Conservation (phyloP, 2,329 filamentous ascomycete genomes). For the Clonostachys chloroleuca region DNA sequence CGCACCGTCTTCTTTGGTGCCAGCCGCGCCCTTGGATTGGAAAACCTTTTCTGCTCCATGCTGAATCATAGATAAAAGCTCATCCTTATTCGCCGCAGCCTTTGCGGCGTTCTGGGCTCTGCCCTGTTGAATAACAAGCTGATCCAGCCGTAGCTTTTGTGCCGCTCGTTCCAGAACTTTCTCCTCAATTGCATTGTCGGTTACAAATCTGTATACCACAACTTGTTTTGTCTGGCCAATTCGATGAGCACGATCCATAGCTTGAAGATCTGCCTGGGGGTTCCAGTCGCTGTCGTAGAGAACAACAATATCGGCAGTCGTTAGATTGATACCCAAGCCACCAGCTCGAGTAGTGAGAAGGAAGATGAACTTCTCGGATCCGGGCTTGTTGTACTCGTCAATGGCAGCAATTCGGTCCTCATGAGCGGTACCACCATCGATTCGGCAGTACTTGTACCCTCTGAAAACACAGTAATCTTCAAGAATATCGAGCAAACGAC, state of each 20-base stretch:
- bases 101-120: conserved; percentile 88
- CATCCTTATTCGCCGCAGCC: conserved; percentile 90
- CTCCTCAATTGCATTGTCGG: conserved; percentile 96
- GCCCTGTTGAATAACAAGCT: conserved; percentile 96
- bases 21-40: conserved; percentile 63
- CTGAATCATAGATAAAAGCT: conserved; percentile 96
- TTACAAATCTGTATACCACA: conserved; percentile 92
- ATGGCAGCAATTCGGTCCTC: conserved; percentile 97
- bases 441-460: conserved; percentile 92
- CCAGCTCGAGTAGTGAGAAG: conserved; percentile 92
- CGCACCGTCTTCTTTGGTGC: conserved; percentile 53
- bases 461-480: conserved; percentile 98
- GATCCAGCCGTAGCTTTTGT: conserved; percentile 92
- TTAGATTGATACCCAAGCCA: conserved; percentile 95
- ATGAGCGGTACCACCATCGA: conserved; percentile 93
- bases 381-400: conserved; percentile 96
- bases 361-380: conserved; percentile 95
- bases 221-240: conserved; percentile 99
- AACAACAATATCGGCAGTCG: conserved; percentile 89
- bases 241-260: conserved; percentile 97
- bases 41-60: conserved; percentile 97
- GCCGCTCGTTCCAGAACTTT: conserved; percentile 96
- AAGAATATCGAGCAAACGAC: conserved; percentile 89
- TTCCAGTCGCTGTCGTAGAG: conserved; percentile 99
- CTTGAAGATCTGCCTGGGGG: conserved; percentile 94